Evolutionary conservation across 371 early-diverging fungal species (phyloP).

Genomic region (Saksenaea oblongispora): DNA sequence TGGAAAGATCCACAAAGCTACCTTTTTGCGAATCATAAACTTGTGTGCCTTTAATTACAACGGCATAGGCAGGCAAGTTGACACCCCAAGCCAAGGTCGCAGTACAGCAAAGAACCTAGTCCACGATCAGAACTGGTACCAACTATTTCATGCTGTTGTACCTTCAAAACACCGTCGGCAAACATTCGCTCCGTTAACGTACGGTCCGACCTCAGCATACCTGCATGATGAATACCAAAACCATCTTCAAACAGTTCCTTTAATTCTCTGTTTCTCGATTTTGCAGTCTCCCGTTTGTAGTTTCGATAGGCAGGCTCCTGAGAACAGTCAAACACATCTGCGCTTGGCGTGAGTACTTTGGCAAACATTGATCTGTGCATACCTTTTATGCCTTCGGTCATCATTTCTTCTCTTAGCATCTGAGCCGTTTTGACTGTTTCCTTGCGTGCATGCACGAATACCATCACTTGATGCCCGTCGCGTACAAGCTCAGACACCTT

Average conservation of each 20-base stretch:
- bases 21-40: slow-evolving; percentile 96
- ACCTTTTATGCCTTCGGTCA: slow-evolving; percentile 57
- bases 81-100: slow-evolving; percentile 99
- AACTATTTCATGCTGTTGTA: slow-evolving; percentile 12
- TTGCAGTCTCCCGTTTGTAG: slow-evolving; percentile 45
- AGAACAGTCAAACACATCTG: slow-evolving; percentile 47
- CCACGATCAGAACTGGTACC: slow-evolving; percentile 1
- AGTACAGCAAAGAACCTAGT: slow-evolving; percentile 93
- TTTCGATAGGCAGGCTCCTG: slow-evolving; percentile 27
- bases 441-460: slow-evolving; percentile 98
- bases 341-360: not conserved
- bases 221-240: slow-evolving; percentile 98
- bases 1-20: slow-evolving; percentile 88
- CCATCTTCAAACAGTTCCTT: slow-evolving; percentile 82
- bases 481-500: slow-evolving; percentile 76
- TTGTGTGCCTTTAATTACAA: slow-evolving; percentile 98
- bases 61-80: slow-evolving; percentile 99
- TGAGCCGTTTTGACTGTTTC: slow-evolving; percentile 95
- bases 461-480: slow-evolving; percentile 95
- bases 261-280: slow-evolving; percentile 84
- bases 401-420: slow-evolving; percentile 77
- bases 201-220: slow-evolving; percentile 93
- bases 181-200: slow-evolving; percentile 90
- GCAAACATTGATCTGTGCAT: slow-evolving; percentile 9
- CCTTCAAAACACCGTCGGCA: slow-evolving; percentile 82